phyloP scores from a whole-genome alignment of 176 grass and related monocot species.

The Bothriochloa decipiens region DNA sequence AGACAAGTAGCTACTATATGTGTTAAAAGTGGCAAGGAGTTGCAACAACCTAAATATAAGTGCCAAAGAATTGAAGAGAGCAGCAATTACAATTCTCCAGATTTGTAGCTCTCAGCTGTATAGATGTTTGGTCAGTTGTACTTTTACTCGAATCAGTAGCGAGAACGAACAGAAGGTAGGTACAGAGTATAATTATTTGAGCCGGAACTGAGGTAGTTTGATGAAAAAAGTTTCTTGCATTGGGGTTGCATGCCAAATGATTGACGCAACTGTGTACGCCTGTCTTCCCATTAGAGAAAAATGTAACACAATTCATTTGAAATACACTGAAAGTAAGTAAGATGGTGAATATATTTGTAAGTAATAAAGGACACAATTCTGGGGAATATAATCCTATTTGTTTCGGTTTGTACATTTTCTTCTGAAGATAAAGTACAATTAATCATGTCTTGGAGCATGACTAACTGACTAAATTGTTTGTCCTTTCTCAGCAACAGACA shows the following conservation, averaged over 20 bases:
- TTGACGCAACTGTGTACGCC: background rate
- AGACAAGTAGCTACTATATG: slow-evolving; percentile 34
- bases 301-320: background rate
- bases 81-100: background rate
- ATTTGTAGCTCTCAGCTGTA: slow-evolving; percentile 21
- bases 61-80: slow-evolving; percentile 37
- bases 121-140: slow-evolving; percentile 42
- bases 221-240: background rate
- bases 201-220: background rate
- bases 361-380: background rate
- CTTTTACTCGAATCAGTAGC: slow-evolving; percentile 40
- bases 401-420: background rate
- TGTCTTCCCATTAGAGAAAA: background rate
- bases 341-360: background rate
- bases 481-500: background rate
- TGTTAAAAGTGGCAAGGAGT: slow-evolving; percentile 50
- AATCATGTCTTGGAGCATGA: background rate
- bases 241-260: background rate
- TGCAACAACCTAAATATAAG: slow-evolving; percentile 48
- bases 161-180: slow-evolving; percentile 36
- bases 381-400: background rate
- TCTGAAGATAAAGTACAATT: background rate
- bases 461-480: background rate
- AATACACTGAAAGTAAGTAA: background rate
- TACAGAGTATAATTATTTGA: slow-evolving; percentile 11